Conservation (phyloP, 176 grass and related monocot species). For the Triticum timopheevii region DNA sequence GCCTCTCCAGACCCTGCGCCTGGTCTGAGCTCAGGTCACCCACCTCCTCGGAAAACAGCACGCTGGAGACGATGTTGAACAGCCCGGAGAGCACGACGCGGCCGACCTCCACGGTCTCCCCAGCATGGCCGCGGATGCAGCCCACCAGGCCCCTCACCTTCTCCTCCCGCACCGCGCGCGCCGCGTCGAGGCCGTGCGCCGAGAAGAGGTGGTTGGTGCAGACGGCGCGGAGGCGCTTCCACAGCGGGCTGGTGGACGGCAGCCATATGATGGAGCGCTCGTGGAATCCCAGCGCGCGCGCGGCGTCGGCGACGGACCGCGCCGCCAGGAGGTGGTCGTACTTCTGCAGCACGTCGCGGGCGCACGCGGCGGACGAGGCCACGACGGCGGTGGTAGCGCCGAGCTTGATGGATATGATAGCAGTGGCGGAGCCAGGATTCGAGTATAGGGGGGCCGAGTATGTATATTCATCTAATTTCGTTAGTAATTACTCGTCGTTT, state of each 20-base stretch:
- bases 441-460: too few species aligned
- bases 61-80: conserved; percentile 44
- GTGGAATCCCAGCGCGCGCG: conserved; percentile 40
- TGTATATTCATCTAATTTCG: too few species aligned
- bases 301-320: conserved; percentile 34
- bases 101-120: conserved; percentile 29
- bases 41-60: conserved; percentile 52
- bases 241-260: conserved; percentile 35
- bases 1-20: conserved; percentile 40
- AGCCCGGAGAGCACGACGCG: conserved; percentile 38
- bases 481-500: too few species aligned
- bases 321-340: conserved; percentile 44
- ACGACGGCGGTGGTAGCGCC: conserved; percentile 37
- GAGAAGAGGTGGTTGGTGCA: conserved; percentile 48
- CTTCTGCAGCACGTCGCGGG: conserved; percentile 51
- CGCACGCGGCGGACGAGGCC: conserved; percentile 39
- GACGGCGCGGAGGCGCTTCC: conserved; percentile 48
- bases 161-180: conserved; percentile 17
- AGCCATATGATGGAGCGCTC: conserved; percentile 45
- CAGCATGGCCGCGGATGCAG: conserved; percentile 11
- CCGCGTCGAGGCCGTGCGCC: conserved; percentile 37
- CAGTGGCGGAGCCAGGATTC: too few species aligned
- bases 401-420: conserved; percentile 50
- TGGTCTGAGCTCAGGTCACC: conserved; percentile 31
- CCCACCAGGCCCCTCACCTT: conserved; percentile 44